Conservation (phyloP, 208 protist genomes). For the Leishmania braziliensis region DNA sequence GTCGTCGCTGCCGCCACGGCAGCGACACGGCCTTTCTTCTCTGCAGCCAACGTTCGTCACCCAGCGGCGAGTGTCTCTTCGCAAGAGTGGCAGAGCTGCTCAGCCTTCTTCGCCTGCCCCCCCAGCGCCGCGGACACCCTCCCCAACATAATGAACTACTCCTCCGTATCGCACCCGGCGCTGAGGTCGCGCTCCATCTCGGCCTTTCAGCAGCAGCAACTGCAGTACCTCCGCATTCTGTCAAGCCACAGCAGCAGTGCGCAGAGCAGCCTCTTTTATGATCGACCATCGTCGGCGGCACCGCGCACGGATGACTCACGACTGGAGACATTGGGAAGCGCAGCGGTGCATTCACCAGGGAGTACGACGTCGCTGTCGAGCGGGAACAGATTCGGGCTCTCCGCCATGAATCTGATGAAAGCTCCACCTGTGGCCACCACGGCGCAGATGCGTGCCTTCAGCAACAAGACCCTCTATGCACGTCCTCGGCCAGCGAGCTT, state of each 20-base stretch:
- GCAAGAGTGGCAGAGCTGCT: neutral
- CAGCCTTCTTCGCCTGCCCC: neutral
- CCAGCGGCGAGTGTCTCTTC: neutral
- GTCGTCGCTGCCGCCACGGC: neutral
- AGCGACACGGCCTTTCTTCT: neutral
- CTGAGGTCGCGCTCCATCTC: constrained; percentile 12
- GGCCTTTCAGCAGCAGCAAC: neutral
- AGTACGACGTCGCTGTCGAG: neutral
- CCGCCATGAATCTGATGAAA: neutral
- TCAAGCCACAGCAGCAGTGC: neutral
- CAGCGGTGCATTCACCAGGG: neutral
- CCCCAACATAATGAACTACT: neutral
- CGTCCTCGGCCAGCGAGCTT: constrained; percentile 21
- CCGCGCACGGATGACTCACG: neutral
- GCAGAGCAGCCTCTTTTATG: neutral
- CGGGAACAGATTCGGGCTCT: neutral
- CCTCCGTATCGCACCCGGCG: constrained; percentile 9
- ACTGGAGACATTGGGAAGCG: neutral
- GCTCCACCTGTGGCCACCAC: constrained; percentile 8
- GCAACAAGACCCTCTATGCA: constrained; percentile 22
- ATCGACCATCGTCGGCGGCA: neutral
- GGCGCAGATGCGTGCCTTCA: constrained; percentile 5
- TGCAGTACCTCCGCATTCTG: neutral
- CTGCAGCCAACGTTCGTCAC: neutral
- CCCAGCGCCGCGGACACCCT: constrained; percentile 6